Evolutionary conservation across 2,329 filamentous ascomycete genomes (phyloP).

Genomic region (Hawksworthiomyces lignivorus): DNA sequence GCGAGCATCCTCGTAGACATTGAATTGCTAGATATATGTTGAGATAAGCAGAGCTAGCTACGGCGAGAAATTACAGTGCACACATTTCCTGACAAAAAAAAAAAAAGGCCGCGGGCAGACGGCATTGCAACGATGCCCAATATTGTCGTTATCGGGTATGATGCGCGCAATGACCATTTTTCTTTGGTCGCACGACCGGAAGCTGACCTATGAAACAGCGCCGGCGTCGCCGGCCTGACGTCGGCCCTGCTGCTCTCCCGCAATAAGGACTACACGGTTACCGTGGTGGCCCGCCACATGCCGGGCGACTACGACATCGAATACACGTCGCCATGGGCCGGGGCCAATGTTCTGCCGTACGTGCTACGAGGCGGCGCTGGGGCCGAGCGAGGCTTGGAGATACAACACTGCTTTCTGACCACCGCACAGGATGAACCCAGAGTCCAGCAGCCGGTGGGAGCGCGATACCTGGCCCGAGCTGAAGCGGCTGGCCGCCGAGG

Average conservation of each 20-base stretch:
- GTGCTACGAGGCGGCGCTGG: no score
- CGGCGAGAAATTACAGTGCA: no score
- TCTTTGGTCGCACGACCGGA: not conserved
- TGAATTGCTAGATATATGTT: no score
- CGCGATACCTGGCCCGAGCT: conserved; percentile 57
- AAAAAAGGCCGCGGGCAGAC: no score
- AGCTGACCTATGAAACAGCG: conserved; percentile 20
- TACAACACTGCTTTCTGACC: no score
- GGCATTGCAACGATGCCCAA: conserved; percentile 27
- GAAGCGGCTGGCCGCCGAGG: conserved; percentile 48
- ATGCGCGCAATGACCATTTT: not conserved
- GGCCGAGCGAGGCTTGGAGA: no score
- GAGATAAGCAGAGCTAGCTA: no score
- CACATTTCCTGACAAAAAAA: no score
- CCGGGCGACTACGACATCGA: conserved; percentile 88
- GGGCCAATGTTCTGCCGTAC: conserved; percentile 70
- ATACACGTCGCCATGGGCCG: conserved; percentile 85
- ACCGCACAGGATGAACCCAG: conserved; percentile 39
- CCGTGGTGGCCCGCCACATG: conserved; percentile 66
- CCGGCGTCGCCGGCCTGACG: conserved; percentile 45
- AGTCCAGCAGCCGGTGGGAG: conserved; percentile 47
- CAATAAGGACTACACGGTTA: conserved; percentile 32
- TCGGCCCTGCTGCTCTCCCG: conserved; percentile 41
- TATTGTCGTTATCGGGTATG: conserved; percentile 32
- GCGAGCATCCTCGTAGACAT: no score